Base-by-base conservation (phyloP, 495 filamentous ascomycete species). In the Penicillium nucicola region DNA sequence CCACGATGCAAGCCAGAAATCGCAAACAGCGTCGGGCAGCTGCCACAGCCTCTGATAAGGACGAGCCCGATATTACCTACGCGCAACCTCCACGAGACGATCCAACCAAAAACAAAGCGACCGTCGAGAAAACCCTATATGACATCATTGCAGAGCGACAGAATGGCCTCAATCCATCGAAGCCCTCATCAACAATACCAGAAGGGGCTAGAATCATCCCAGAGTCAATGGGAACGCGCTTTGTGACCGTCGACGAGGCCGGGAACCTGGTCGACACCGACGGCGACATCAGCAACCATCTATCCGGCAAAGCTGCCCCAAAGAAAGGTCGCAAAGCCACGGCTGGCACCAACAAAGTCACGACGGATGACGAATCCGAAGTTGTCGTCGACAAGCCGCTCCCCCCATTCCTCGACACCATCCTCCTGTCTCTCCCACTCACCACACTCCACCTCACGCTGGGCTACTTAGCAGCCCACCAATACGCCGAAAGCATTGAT, bases 391-490 rank as follows among this genome's bases (percentile, higher is more conserved):
- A 69, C 15, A 52, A 62, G 13, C 57, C 61, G 6, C 52, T 68
- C 8, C 68, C 70, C 3, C 74, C 74, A 4, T 59, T 77, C 42
- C 56, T 79, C 50, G 76, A 80, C 57, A 75, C 75, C 35, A 18
- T 75, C 3, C 63, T 81, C 22, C 73, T 83, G 22, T 80, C 84
- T 9, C 55, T 84, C 4, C 87, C 86, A 35, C 71, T 97, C 56
- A 77, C 82, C 14, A 89, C 89, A 72, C 75, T 96, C 20, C 88
- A 96, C 66, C 84, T 95, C 57, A 91, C 89, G 2, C 77, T 98
- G 20, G 89, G 93, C 56, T 88, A 92, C 42, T 75, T 97, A n/a
- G 88, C 95, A 6, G 87, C 92, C 42, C 83, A 92, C 65, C 95
- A 97, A 74, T 97, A 96, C 62, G 81, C 85, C 9, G 77, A 86